Base-by-base conservation (phyloP, 306 rosid genomes). In the Quercus dentata region DNA sequence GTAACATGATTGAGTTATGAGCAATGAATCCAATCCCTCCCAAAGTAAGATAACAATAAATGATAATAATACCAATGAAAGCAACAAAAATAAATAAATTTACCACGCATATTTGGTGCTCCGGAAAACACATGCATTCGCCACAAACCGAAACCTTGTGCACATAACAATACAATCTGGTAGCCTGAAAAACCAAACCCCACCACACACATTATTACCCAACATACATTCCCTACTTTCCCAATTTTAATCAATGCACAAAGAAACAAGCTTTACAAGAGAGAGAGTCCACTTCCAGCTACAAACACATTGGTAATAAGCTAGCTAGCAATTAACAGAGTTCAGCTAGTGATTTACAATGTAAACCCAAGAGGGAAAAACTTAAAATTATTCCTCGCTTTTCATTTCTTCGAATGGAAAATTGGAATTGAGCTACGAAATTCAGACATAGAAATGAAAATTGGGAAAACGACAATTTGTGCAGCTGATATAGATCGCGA, bases 121-220 rank as follows among this genome's bases (percentile, higher is more conserved):
- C 99, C 1, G 97, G 94, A 81, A 90, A 92, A 82, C 97, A 96
- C 77, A 96, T 85, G 81, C 99, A 96, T 92, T 96, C 99, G 69
- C 99, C 99, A n/a, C 99, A 96, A 58, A 96, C 98, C 20, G 99
- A 97, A 82, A 93, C 99, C 91, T 96, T 91, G 87, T 96, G 99
- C 85, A 93, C 99, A 81, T 88, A 96, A 87, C 99, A 96, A 81
- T 96, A 96, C 76, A 93, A 84, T 82, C 93, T 96, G 68, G 99
- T 96, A 85, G 99, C 99, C 99, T 96, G 84, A 73, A 87, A 85
- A 83, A 84, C 25, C 73, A 86, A 59, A 68, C 17, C 75, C 56
- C 54, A n/a, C 19, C 70, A 64, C 9, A 67, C n/a, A 67, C 51
- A 35, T 67, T 19, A 67, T 67, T 33, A 67, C 25, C 5, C 12